phyloP scores from a whole-genome alignment of 305 asterid genomes.

The Solanum hybrid region DNA sequence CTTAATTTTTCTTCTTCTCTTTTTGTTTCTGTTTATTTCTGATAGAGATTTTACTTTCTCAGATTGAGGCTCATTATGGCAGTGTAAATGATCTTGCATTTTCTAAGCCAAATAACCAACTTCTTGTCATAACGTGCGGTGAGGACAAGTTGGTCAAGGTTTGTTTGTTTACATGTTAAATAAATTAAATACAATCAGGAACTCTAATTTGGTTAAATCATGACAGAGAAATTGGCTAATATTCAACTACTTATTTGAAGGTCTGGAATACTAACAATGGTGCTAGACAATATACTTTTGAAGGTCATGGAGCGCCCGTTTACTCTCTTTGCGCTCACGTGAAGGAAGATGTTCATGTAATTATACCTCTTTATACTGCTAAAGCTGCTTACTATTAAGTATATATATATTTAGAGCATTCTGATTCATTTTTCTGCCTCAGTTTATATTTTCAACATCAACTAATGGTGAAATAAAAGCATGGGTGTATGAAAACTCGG shows the following conservation, averaged over 20 bases:
- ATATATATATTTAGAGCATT: not conserved
- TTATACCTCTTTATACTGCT: not conserved
- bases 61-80: conserved; percentile 66
- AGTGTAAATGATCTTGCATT: conserved; percentile 62
- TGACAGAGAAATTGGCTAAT: conserved; percentile 10
- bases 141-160: conserved; percentile 61
- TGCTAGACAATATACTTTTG: conserved; percentile 42
- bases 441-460: conserved; percentile 54
- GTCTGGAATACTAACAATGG: conserved; percentile 54
- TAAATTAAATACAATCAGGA: not conserved
- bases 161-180: conserved; percentile 14
- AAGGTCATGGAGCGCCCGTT: conserved; percentile 57
- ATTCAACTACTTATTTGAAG: conserved; percentile 17
- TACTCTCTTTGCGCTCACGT: conserved; percentile 48
- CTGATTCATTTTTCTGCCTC: not conserved
- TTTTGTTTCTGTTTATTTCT: not conserved
- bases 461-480: conserved; percentile 60
- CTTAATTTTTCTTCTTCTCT: not conserved
- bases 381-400: not conserved
- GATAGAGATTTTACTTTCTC: conserved; percentile 3
- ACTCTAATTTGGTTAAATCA: not conserved
- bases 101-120: conserved; percentile 28
- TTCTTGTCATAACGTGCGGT: conserved; percentile 52
- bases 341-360: conserved; percentile 40
- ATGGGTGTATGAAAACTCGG: conserved; percentile 46